These are phyloP conservation scores for Ophiostoma sp. DNA, from an alignment of 2,329 filamentous ascomycete genomes.

Conservation along the genomic window DNA sequence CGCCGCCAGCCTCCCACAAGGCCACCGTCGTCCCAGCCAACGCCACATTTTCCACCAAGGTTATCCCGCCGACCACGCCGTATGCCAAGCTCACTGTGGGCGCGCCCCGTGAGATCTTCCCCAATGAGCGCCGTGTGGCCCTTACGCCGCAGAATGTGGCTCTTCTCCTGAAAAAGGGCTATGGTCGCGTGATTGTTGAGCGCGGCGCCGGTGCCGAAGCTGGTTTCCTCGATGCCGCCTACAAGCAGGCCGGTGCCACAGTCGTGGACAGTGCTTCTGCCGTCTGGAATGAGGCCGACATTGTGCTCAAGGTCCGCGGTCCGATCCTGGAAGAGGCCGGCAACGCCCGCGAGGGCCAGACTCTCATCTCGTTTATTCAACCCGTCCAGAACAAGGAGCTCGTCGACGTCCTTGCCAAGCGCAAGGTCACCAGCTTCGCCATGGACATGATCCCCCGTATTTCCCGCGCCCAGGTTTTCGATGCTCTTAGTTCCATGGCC, in stretches of 20 bases:
- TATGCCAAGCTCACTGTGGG: conserved; percentile 75
- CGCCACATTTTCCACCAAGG: conserved; percentile 44
- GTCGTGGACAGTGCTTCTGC: conserved; percentile 63
- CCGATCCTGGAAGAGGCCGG: conserved; percentile 71
- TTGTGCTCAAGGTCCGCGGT: conserved; percentile 80
- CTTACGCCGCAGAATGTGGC: conserved; percentile 82
- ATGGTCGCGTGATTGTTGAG: conserved; percentile 74
- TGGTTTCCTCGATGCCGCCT: conserved; percentile 75
- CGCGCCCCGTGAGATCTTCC: conserved; percentile 75
- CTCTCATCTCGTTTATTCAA: conserved; percentile 80
- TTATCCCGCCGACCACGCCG: conserved; percentile 53
- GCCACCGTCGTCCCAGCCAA: conserved; percentile 25
- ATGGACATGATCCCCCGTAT: conserved; percentile 95
- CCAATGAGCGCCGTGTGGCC: conserved; percentile 78
- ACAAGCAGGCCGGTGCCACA: conserved; percentile 74
- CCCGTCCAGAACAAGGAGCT: conserved; percentile 76
- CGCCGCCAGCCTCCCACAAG: conserved; percentile 27
- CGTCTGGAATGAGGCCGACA: conserved; percentile 75
- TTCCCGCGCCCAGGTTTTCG: conserved; percentile 83
- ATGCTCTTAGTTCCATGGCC: conserved; percentile 88
- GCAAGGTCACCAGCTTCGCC: conserved; percentile 75
- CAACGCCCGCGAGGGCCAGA: conserved; percentile 66
- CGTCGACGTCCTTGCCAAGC: conserved; percentile 69
- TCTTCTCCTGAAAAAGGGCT: conserved; percentile 82
- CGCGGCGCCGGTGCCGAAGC: conserved; percentile 75